These are phyloP conservation scores for Sclerotinia borealis DNA, from an alignment of 2,329 filamentous ascomycete genomes.

Conservation along the genomic window DNA sequence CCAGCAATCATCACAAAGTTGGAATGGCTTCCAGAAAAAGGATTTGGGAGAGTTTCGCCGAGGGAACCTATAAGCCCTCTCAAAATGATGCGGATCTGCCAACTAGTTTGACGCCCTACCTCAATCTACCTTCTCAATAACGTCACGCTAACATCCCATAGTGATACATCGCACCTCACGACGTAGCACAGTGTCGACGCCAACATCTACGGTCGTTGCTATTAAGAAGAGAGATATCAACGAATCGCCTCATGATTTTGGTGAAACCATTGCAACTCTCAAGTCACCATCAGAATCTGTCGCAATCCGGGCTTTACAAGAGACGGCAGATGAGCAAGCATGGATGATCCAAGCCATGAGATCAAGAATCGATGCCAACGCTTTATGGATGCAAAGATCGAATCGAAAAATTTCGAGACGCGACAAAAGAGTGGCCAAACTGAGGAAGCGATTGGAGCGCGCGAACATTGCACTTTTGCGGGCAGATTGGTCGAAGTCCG, in stretches of 20 bases:
- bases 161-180: neutral
- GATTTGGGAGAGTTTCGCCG: neutral
- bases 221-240: neutral
- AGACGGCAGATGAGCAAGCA: neutral
- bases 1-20: neutral
- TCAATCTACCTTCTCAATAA: neutral
- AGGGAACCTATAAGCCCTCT: neutral
- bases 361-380: neutral
- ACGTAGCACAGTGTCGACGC: neutral
- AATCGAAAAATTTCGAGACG: neutral
- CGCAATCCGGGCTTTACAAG: neutral
- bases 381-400: neutral
- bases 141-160: neutral
- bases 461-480: neutral
- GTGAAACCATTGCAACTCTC: neutral
- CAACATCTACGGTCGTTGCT: neutral
- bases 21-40: neutral
- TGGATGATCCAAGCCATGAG: neutral
- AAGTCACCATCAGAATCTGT: neutral
- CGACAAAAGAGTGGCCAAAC: neutral
- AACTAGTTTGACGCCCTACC: neutral
- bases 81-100: neutral
- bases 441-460: neutral
- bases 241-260: neutral
- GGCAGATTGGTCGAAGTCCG: neutral